These are phyloP conservation scores for Spergularia azorica DNA, from an alignment of 179 eudicot species.

Conservation along the genomic window DNA sequence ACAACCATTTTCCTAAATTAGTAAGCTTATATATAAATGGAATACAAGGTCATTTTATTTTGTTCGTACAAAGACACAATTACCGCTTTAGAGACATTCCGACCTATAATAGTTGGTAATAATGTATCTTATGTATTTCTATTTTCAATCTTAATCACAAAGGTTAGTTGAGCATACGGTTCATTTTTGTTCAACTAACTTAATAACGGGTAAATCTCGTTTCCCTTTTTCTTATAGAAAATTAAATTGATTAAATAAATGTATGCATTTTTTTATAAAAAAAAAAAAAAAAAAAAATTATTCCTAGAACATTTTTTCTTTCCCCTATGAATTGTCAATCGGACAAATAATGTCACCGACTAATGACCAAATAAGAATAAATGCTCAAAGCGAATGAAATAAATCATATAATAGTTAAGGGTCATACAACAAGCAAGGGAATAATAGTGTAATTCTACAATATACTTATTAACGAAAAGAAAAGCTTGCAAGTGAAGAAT, in stretches of 20 bases:
- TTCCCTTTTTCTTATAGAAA: background rate
- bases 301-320: background rate
- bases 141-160: no score
- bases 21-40: no score
- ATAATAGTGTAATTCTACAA: conserved; percentile 1
- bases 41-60: no score
- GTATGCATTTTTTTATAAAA: no score
- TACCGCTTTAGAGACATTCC: no score
- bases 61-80: no score
- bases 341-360: conserved; percentile 21
- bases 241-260: background rate
- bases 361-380: conserved; percentile 4
- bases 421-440: conserved; percentile 21
- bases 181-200: background rate
- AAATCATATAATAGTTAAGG: conserved; percentile 18
- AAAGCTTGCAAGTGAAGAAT: conserved; percentile 34
- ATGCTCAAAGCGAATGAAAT: conserved; percentile 1
- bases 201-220: background rate
- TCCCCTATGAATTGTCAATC: background rate
- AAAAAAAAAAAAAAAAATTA: no score
- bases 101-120: no score
- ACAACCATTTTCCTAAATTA: no score
- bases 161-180: background rate
- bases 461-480: conserved; percentile 5
- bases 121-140: no score